A percentile compares a stretch with the other conserved stretches of the same genome.
Evolutionary conservation across 192 early-diverging fungal species (phyloP).

Genomic region (Umbelopsis isabellina): DNA sequence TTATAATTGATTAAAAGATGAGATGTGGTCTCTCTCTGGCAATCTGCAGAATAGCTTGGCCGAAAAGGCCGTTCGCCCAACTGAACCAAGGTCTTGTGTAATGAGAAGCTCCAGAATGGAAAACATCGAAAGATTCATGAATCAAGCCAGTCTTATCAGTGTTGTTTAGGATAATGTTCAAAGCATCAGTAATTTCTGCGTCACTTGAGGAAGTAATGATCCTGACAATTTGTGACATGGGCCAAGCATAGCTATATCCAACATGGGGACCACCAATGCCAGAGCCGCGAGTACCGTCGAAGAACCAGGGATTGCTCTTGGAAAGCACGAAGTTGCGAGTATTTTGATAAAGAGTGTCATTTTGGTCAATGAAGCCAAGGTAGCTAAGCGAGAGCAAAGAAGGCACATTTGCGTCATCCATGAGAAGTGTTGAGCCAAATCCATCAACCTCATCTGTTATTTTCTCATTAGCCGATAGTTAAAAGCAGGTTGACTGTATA

Average conservation of each 20-base stretch:
- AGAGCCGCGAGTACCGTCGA: slow-evolving; percentile 44
- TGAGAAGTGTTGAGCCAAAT: slow-evolving; percentile 57
- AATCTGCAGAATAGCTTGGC: slow-evolving; percentile 34
- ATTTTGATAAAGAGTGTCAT: slow-evolving; percentile 50
- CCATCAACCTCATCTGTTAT: slow-evolving; percentile 56
- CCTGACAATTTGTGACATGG: slow-evolving; percentile 57
- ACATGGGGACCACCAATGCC: slow-evolving; percentile 66
- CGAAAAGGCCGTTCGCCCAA: slow-evolving; percentile 58
- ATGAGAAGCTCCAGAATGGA: slow-evolving; percentile 26
- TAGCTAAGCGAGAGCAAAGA: slow-evolving; percentile 60
- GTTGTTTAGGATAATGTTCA: slow-evolving; percentile 48
- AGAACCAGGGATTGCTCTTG: slow-evolving; percentile 61
- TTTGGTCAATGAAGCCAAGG: slow-evolving; percentile 51
- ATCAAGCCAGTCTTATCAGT: slow-evolving; percentile 56
- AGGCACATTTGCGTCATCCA: slow-evolving; percentile 71
- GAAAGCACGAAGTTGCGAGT: slow-evolving; percentile 60
- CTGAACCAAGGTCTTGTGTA: slow-evolving; percentile 51
- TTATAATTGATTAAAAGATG: no score
- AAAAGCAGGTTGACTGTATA: no score
- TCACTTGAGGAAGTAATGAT: slow-evolving; percentile 46
- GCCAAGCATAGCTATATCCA: slow-evolving; percentile 49
- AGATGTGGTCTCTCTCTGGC: not conserved
- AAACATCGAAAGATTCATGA: slow-evolving; percentile 60
- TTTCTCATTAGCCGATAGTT: not conserved
- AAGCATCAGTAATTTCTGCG: slow-evolving; percentile 50